Conservation (phyloP, 441 rosid genomes). For the Populus tomentosa region DNA sequence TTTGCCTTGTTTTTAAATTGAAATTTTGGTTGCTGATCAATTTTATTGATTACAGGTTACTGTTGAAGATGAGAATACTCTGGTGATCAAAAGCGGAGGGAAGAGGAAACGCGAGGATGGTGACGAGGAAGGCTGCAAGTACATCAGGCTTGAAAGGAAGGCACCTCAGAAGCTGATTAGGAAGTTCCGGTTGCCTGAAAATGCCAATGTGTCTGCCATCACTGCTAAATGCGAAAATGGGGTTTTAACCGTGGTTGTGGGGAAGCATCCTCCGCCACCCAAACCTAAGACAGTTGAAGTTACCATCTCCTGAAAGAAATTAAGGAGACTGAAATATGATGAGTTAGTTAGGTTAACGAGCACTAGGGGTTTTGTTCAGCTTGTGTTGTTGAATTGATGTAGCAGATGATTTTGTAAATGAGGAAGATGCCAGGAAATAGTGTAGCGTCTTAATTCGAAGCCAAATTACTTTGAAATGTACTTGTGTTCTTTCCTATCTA, state of each 20-base stretch:
- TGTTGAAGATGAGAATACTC: too few species aligned
- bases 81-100: constrained; percentile 61
- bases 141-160: constrained; percentile 60
- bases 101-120: constrained; percentile 62
- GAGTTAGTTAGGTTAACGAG: not conserved
- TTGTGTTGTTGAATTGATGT: not conserved
- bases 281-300: constrained; percentile 51
- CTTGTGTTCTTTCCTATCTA: too few species aligned
- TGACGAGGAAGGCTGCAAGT: constrained; percentile 53
- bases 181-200: constrained; percentile 63
- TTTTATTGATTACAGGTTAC: constrained; percentile 35
- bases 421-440: not conserved
- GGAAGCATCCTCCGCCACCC: constrained; percentile 57
- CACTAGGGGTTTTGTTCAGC: not conserved
- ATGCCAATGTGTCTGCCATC: constrained; percentile 45
- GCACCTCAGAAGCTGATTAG: constrained; percentile 39
- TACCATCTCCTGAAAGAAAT: constrained; percentile 33
- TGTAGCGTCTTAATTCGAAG: too few species aligned
- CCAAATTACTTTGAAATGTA: too few species aligned
- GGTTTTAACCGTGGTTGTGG: constrained; percentile 45
- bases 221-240: constrained; percentile 60
- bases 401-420: not conserved
- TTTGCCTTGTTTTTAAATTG: not conserved
- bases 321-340: not conserved
- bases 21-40: not conserved